Conservation (phyloP, 2,329 filamentous ascomycete species). For the Claviceps monticola region DNA sequence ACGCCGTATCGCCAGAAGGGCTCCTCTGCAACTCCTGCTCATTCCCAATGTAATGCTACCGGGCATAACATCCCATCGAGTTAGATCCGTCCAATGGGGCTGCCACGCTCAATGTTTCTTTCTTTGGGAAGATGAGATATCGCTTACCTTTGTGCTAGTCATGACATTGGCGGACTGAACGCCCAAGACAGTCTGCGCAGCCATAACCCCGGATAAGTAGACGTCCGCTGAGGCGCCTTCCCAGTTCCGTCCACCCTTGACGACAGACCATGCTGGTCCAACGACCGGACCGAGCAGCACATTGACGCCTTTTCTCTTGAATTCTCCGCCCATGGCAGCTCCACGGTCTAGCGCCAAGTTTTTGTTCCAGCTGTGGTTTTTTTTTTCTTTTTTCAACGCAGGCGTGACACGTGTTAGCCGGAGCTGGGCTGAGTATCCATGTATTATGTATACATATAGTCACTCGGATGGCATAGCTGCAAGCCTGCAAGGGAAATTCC, state of each 20-base stretch:
- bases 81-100: too few species aligned
- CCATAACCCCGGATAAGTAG: slow-evolving; percentile 38
- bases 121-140: too few species aligned
- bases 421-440: too few species aligned
- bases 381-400: too few species aligned
- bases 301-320: slow-evolving; percentile 63
- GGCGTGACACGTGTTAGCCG: not conserved
- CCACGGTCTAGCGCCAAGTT: slow-evolving; percentile 54
- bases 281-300: slow-evolving; percentile 66
- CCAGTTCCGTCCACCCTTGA: slow-evolving; percentile 51
- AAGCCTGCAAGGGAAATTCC: too few species aligned
- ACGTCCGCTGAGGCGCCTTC: slow-evolving; percentile 41
- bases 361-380: slow-evolving; percentile 47
- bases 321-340: slow-evolving; percentile 62
- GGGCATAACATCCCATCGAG: too few species aligned
- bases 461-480: too few species aligned
- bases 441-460: too few species aligned
- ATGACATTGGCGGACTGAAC: slow-evolving; percentile 41
- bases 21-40: slow-evolving; percentile 65
- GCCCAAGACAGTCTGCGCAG: slow-evolving; percentile 35
- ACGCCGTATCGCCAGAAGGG: slow-evolving; percentile 43
- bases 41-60: slow-evolving; percentile 53
- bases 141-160: slow-evolving; percentile 39
- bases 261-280: slow-evolving; percentile 47
- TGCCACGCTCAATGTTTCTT: too few species aligned